Evolutionary conservation across 495 filamentous ascomycete genomes (phyloP).

Genomic region (Tuber magnatum): DNA sequence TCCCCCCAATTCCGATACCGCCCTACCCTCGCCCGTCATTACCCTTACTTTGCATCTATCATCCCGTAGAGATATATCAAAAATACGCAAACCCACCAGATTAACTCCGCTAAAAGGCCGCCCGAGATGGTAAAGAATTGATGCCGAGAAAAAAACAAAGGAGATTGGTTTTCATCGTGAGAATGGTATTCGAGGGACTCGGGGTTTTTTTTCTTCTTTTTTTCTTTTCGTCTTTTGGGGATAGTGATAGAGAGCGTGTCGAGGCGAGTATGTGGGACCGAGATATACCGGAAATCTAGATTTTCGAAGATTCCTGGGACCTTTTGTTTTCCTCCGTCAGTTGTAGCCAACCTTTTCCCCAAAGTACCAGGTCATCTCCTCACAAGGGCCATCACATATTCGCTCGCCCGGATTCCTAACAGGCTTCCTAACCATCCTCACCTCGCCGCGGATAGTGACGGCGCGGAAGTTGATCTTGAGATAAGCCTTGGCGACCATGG

Average conservation of each 20-base stretch:
- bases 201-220: not conserved
- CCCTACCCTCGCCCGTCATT: not conserved
- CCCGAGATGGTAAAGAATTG: not conserved
- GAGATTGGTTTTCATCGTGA: not conserved
- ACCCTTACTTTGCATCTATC: not conserved
- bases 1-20: not conserved
- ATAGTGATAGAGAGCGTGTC: not conserved
- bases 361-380: slow-evolving; percentile 35
- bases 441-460: slow-evolving; percentile 32
- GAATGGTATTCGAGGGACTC: not conserved
- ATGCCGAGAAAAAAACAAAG: not conserved
- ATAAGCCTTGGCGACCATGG: slow-evolving; percentile 28
- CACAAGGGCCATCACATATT: slow-evolving; percentile 30
- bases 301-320: not conserved
- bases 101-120: slow-evolving; percentile 2
- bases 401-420: slow-evolving; percentile 24
- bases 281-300: not conserved
- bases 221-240: not conserved
- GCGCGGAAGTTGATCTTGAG: slow-evolving; percentile 30
- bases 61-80: not conserved
- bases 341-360: slow-evolving; percentile 31
- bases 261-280: not conserved
- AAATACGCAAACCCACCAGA: slow-evolving; percentile 1
- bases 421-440: slow-evolving; percentile 26
- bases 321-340: slow-evolving; percentile 5